Conservation (phyloP, 495 filamentous ascomycete species). For the Sabuloglossum arenarium region DNA sequence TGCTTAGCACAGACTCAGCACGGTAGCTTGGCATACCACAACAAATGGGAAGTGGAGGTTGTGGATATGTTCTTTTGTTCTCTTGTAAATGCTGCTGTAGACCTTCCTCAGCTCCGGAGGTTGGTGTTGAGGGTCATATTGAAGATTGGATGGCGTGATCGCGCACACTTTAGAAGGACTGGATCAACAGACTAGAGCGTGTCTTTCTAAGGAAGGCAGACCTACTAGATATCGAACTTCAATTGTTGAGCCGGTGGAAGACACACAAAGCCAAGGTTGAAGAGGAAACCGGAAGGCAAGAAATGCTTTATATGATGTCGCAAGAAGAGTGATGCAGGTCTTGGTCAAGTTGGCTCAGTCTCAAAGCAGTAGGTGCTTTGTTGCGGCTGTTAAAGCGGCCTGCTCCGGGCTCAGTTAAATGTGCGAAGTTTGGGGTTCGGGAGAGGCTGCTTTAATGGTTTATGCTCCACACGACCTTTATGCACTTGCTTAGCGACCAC, state of each 20-base stretch:
- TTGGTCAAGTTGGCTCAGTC: neutral
- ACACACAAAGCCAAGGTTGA: slow-evolving; percentile 1
- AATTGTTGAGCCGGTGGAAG: neutral
- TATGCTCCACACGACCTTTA: too few relatives aligned
- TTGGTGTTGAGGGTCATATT: slow-evolving; percentile 53
- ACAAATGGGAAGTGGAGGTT: slow-evolving; percentile 14
- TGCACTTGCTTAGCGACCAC: too few relatives aligned
- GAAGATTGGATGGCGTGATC: slow-evolving; percentile 53
- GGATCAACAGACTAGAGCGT: slow-evolving; percentile 38
- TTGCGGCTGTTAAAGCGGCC: too few relatives aligned
- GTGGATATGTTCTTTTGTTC: slow-evolving; percentile 60
- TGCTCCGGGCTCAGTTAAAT: too few relatives aligned
- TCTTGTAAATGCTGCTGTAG: slow-evolving; percentile 42
- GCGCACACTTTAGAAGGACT: slow-evolving; percentile 52
- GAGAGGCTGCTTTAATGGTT: too few relatives aligned
- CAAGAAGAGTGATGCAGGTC: neutral
- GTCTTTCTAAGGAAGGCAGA: slow-evolving; percentile 39
- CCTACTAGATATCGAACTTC: slow-evolving; percentile 22
- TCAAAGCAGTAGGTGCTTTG: too few relatives aligned
- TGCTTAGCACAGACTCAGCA: too few relatives aligned
- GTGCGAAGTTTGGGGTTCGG: too few relatives aligned
- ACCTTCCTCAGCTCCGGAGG: slow-evolving; percentile 38
- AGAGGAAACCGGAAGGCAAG: neutral
- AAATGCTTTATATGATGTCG: neutral
- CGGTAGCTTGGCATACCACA: too few relatives aligned